Base-by-base conservation (phyloP, 331 rosid species). In the Arachis monticola region DNA sequence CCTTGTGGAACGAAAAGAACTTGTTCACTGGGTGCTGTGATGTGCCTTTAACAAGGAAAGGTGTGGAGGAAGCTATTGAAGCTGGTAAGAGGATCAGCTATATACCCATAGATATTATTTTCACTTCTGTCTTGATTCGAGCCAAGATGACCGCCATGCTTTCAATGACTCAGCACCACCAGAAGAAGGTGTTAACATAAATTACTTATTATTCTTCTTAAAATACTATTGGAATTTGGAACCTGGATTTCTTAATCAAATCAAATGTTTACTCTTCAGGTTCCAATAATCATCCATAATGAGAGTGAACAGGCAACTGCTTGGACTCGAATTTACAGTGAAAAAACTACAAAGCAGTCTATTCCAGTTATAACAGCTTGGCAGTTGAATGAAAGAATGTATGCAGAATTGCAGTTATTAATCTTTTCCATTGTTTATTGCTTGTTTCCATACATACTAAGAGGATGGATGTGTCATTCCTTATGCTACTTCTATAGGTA, bases 71-170 rank as follows among this genome's bases (percentile, higher is more conserved):
- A 84, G 99, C 97, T 14, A 88, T 94, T 55, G 89, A 92, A 83
- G 99, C 99, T 63, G 99, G 99, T 51, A 92, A 90, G 90, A 92
- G 97, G 84, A 94, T 92, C 82, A 90, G 96, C 78, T 82, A 83
- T 71, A 87, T 94, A 82, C 99, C 97, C 0, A 85, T 92, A 8
- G 99, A 94, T 85, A 76, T 90, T 48, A 92, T 94, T 77, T 94
- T 70, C 69, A 88, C 97, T 1, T 95, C 99, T 60, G 79, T 89
- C 2, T 86, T 95, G 60, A 90, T 92, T 74, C 93, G 99, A 38
- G 97, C 99, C 1, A 92, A 92, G 82, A 90, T 94, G 99, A 94
- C 99, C 40, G 97, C 99, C 57, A 94, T 94, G 99, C 99, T 92
- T 77, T 96, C 96, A 32, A 87, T 93, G 98, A 88, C 97, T 40